A percentile compares a stretch with the other conserved stretches of the same genome.
Conservation (phyloP, 2,329 filamentous ascomycete genomes). For the Fusarium abutilonis region DNA sequence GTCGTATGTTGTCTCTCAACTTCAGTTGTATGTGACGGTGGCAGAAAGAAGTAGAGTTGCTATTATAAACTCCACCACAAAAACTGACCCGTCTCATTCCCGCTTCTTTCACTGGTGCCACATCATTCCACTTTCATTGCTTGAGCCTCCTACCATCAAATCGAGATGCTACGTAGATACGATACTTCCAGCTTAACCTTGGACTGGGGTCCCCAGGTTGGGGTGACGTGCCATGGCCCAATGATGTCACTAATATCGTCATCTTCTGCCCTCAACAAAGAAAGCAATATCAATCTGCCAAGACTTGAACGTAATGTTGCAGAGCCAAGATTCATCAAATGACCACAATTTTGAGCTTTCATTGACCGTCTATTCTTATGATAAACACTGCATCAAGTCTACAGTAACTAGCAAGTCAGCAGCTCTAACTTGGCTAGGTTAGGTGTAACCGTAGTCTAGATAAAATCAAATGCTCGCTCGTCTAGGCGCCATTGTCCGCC, state of each 20-base stretch:
- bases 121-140: constrained; percentile 8
- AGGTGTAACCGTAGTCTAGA: background rate
- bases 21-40: background rate
- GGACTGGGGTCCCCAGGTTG: constrained; percentile 17
- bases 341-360: background rate
- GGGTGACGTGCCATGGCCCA: constrained; percentile 21
- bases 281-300: constrained; percentile 9
- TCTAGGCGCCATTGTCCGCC: constrained; percentile 81
- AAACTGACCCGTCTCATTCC: background rate
- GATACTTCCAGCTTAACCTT: constrained; percentile 6
- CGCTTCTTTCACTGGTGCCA: constrained; percentile 10
- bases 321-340: constrained; percentile 7
- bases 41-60: constrained; percentile 1
- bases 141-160: constrained; percentile 1
- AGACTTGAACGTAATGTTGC: constrained; percentile 22
- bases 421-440: no score
- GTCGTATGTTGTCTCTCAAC: constrained; percentile 6
- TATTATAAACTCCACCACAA: constrained; percentile 18
- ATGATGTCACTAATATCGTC: constrained; percentile 44
- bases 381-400: background rate
- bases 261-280: constrained; percentile 7
- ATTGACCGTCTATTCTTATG: constrained; percentile 9
- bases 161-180: background rate
- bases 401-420: background rate
- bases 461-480: constrained; percentile 75